phyloP scores from a whole-genome alignment of 202 grass and related monocot genomes.

The Carex sylvatica region DNA sequence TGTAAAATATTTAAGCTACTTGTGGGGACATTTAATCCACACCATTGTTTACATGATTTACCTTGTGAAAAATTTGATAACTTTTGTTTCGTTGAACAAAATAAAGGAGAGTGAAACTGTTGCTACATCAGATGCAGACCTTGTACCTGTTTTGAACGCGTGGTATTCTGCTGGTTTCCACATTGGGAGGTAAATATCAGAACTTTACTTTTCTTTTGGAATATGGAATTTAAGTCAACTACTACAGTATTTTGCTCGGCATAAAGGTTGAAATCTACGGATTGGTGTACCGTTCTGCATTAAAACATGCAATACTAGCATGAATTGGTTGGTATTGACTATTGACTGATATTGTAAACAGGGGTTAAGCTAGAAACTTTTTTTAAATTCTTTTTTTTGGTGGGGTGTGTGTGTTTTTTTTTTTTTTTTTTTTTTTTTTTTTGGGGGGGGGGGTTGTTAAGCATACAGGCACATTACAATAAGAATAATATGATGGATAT shows the following conservation, averaged over 20 bases:
- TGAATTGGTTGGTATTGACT: background rate
- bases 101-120: slow-evolving; percentile 30
- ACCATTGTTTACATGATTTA: background rate
- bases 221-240: background rate
- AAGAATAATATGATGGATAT: background rate
- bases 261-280: background rate
- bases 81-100: slow-evolving; percentile 5
- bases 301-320: background rate
- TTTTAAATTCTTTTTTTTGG: no score
- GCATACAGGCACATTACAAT: background rate
- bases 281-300: background rate
- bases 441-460: background rate
- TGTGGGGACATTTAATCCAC: no score
- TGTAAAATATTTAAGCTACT: no score
- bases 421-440: no score
- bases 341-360: no score
- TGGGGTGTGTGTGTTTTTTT: no score
- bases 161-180: slow-evolving; percentile 90
- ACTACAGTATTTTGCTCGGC: background rate
- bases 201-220: background rate
- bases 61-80: background rate
- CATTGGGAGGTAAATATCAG: slow-evolving; percentile 61
- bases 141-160: slow-evolving; percentile 61
- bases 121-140: slow-evolving; percentile 44
- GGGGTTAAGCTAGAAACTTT: background rate